Evolutionary conservation across 306 rosid species (phyloP).

Genomic region (Cicer judaicum): DNA sequence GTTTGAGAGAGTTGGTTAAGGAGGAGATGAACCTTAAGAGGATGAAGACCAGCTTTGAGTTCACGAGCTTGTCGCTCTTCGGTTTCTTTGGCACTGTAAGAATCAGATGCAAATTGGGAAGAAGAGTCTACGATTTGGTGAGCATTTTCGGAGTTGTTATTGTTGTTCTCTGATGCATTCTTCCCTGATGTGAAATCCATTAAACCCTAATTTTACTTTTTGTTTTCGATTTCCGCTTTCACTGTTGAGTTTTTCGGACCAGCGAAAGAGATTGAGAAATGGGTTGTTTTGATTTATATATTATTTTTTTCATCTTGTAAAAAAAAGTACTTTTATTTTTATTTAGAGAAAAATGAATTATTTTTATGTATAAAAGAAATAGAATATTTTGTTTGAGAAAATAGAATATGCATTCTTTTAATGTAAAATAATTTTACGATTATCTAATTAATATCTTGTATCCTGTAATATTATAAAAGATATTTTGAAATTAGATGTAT

Average conservation of each 20-base stretch:
- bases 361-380: too few relatives aligned
- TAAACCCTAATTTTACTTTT: conserved; percentile 47
- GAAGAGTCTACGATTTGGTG: conserved; percentile 38
- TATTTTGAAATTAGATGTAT: too few relatives aligned
- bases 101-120: conserved; percentile 45
- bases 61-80: conserved; percentile 56
- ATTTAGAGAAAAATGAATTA: too few relatives aligned
- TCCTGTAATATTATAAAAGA: too few relatives aligned
- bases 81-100: conserved; percentile 43
- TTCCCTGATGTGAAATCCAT: conserved; percentile 49
- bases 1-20: not conserved
- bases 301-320: too few relatives aligned
- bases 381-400: too few relatives aligned
- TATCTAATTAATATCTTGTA: too few relatives aligned
- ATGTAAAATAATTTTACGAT: too few relatives aligned
- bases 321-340: too few relatives aligned
- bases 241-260: conserved; percentile 11
- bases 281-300: not conserved
- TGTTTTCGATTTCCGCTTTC: not conserved
- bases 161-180: conserved; percentile 44
- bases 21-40: conserved; percentile 46
- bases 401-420: too few relatives aligned
- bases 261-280: not conserved
- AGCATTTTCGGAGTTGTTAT: conserved; percentile 30
- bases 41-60: conserved; percentile 59